Base-by-base conservation (phyloP, 495 filamentous ascomycete genomes). In the Aspergillus hancockii region DNA sequence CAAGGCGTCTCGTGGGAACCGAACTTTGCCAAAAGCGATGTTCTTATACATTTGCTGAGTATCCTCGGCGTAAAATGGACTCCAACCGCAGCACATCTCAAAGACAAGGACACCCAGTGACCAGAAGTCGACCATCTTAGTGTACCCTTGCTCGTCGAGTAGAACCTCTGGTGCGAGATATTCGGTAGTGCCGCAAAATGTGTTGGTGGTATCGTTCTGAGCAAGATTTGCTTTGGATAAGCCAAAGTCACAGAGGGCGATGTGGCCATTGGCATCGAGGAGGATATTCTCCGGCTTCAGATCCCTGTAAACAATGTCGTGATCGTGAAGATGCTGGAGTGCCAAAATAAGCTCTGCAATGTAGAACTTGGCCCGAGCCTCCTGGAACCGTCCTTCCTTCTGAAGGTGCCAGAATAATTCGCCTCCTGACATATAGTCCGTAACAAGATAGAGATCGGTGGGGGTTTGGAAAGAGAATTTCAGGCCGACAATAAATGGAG, bases 1-100 rank as follows among this genome's bases (percentile, higher is more conserved):
- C 30, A 98, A 79, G 0, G 94, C 95, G 69, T 98, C 94, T 56
- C 92, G 85, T 16, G 94, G 94, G 75, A 98, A 98, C 59, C 93
- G 83, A 34, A 98, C 94, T 67, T 98, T 98, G 65, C 94, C 94
- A 69, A 98, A 98, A 0, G 93, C 95, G 59, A 98, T 98, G 77
- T 98, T 98, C 79, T 98, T 98, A 76, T 98, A 98, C 94, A 98
- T 98, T 71, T 98, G 94, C 73, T 98, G 94, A 2, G 93, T 98
- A 64, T 98, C 95, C 61, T 98, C 94, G 57, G 94, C 95, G 68
- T 98, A 98, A 76, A 98, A 98, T 0, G 94, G 94, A 65, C 91
- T 96, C 94, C 94, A 98, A 3, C 94, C 94, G 67, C 94, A 98
- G 74, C 93, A 97, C 94, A 98, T 98, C 74, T 98, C 94, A 71